Evolutionary conservation across 2,329 filamentous ascomycete species (phyloP).

Genomic region (Alternaria infectoria): DNA sequence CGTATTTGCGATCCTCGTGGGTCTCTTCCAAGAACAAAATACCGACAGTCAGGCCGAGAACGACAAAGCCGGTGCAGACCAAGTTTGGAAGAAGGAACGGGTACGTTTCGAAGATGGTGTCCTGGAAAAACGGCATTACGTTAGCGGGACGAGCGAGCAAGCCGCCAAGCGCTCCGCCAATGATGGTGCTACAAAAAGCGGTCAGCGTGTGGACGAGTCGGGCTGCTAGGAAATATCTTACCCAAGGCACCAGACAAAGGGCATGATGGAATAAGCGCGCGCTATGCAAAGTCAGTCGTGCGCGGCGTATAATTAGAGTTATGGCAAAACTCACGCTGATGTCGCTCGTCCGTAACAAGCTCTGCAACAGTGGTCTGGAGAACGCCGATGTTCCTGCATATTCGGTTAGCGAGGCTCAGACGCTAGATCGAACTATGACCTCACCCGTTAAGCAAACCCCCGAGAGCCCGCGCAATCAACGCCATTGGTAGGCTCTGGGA

Average conservation of each 20-base stretch:
- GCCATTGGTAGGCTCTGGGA: slow-evolving; percentile 81
- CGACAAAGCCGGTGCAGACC: slow-evolving; percentile 81
- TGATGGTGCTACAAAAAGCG: slow-evolving; percentile 71
- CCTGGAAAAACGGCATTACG: slow-evolving; percentile 80
- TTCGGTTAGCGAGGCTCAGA: slow-evolving; percentile 37
- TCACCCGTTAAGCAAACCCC: slow-evolving; percentile 90
- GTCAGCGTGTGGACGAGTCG: slow-evolving; percentile 26
- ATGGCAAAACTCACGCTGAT: slow-evolving; percentile 72
- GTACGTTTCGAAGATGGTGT: slow-evolving; percentile 81
- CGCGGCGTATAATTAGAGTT: slow-evolving; percentile 8
- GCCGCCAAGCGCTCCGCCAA: slow-evolving; percentile 90
- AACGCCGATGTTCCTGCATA: slow-evolving; percentile 83
- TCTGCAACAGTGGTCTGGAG: slow-evolving; percentile 95
- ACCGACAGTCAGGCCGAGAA: slow-evolving; percentile 77
- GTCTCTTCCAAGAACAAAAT: slow-evolving; percentile 93
- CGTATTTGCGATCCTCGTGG: slow-evolving; percentile 79
- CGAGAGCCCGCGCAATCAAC: slow-evolving; percentile 84
- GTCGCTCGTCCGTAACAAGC: slow-evolving; percentile 88
- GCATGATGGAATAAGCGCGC: slow-evolving; percentile 96
- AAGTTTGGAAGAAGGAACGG: slow-evolving; percentile 92
- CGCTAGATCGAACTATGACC: slow-evolving; percentile 46
- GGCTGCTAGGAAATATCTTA: slow-evolving; percentile 49
- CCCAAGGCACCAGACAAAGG: slow-evolving; percentile 96
- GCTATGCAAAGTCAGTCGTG: slow-evolving; percentile 58
- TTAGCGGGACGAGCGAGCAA: slow-evolving; percentile 85